Evolutionary conservation across 306 rosid species (phyloP), one percentile per base, ranked within the genome.

Genomic region (Castanea sativa): DNA sequence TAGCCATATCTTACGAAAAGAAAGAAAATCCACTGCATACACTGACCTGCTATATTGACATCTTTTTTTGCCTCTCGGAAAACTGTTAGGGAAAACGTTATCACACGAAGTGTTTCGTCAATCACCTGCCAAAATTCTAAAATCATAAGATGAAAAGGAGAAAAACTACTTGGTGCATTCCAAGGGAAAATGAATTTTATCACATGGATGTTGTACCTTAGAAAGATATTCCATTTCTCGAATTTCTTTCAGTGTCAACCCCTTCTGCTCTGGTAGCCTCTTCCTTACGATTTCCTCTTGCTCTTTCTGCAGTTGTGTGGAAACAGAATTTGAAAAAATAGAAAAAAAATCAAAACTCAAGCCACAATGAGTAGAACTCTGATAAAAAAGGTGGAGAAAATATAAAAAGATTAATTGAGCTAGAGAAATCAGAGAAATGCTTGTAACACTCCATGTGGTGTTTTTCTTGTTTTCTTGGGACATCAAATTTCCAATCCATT

Each of bases 11-110:
- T n/a, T 43, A 74, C 18, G 45, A 21, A 68, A 21, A 35, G 38
- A 74, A 74, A 0, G 10, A 58, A 58, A 57, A 10, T 33, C 51
- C 9, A 16, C 63, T 80, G 73, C 59, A 69, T 55, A 52, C 45
- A 86, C 91, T 77, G 12, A 94, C 97, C 97, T 59, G 76, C 79
- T 25, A 94, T 78, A 45, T 71, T 84, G 74, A 92, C 92, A 82
- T 94, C 97, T 4, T 59, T 68, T 58, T 88, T 94, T 0, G 99
- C 99, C 90, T 92, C 90, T 45, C 99, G 84, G 80, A 94, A 94
- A 6, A 91, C 99, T 1, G 76, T 78, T 7, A 90, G 84, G 19
- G 99, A 92, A 89, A 94, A 94, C 11, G 99, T 90, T 55, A 90
- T 73, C 21, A 94, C 49, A 0, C 99, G 95, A 76, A 94, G 74